Conservation (phyloP, 2,329 filamentous ascomycete species). For the Aureobasidium pullulans region DNA sequence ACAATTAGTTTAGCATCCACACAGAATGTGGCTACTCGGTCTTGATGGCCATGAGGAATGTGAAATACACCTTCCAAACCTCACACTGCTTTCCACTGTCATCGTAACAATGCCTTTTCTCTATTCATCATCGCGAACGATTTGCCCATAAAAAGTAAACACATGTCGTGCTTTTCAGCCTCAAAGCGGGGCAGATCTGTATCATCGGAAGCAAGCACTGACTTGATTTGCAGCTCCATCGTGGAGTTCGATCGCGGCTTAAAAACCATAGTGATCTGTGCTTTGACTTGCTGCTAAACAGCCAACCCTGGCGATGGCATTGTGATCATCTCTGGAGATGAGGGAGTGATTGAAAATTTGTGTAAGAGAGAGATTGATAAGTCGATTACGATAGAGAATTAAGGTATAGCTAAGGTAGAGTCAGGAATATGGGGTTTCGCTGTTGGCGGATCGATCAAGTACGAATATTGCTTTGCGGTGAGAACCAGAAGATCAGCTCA, state of each 20-base stretch:
- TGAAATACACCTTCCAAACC: neutral
- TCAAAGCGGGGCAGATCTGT: slow-evolving; percentile 9
- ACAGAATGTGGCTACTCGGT: neutral
- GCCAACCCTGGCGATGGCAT: neutral
- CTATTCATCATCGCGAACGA: no score
- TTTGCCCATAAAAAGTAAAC: neutral
- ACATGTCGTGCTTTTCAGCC: neutral
- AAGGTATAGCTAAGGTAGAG: no score
- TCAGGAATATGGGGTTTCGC: no score
- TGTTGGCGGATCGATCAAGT: no score
- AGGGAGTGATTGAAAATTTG: neutral
- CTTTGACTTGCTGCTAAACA: neutral
- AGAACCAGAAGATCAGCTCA: neutral
- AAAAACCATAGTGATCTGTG: neutral
- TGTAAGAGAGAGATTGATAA: neutral
- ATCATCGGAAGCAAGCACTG: neutral
- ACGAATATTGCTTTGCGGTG: no score
- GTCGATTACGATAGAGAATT: no score
- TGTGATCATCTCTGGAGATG: rapidly evolving
- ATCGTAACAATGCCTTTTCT: no score
- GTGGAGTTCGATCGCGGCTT: slow-evolving; percentile 1
- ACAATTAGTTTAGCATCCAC: slow-evolving; percentile 1
- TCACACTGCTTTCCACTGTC: neutral
- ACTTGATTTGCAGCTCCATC: neutral
- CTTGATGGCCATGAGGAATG: slow-evolving; percentile 7